Evolutionary conservation across 371 early-diverging fungal genomes (phyloP).

Genomic region (Mortierella sp.): DNA sequence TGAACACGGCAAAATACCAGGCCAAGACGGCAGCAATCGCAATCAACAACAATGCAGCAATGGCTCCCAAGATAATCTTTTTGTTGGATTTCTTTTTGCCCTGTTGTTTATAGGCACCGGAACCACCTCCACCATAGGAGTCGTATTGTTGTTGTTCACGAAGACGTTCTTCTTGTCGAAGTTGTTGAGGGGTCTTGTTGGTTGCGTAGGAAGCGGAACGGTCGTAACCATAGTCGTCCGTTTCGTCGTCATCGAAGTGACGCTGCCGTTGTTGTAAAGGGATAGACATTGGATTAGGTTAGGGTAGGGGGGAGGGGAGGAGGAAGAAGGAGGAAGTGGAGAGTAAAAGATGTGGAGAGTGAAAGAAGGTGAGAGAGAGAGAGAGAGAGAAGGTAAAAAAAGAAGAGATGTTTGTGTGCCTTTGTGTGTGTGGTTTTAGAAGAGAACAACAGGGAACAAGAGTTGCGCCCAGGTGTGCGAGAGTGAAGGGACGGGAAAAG

Average conservation of each 20-base stretch:
- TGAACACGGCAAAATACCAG: slow-evolving; percentile 40
- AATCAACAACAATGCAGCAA: slow-evolving; percentile 14
- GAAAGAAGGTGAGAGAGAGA: too few species aligned
- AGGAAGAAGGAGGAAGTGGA: neutral
- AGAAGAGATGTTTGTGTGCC: too few species aligned
- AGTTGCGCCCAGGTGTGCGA: too few species aligned
- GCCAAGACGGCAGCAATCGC: slow-evolving; percentile 21
- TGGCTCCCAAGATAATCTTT: slow-evolving; percentile 27
- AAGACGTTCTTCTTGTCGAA: slow-evolving; percentile 15
- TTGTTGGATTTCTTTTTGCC: slow-evolving; percentile 24
- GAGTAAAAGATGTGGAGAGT: too few species aligned
- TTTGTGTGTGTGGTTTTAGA: too few species aligned
- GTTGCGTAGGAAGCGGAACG: slow-evolving; percentile 4
- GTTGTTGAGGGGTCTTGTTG: slow-evolving; percentile 27
- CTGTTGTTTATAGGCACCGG: neutral
- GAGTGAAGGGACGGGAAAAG: too few species aligned
- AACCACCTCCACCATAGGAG: too few species aligned
- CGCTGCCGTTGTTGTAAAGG: neutral
- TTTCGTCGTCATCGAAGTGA: slow-evolving; percentile 5
- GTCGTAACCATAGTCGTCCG: slow-evolving; percentile 8
- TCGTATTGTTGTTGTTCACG: too few species aligned
- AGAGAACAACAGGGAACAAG: too few species aligned
- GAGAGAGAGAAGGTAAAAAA: neutral
- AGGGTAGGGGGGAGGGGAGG: neutral
- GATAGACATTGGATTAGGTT: slow-evolving; percentile 2